Evolutionary conservation across 2,329 filamentous ascomycete species (phyloP), one percentile per base, ranked within the genome.

Genomic region (Aspergillus novofumigatus): DNA sequence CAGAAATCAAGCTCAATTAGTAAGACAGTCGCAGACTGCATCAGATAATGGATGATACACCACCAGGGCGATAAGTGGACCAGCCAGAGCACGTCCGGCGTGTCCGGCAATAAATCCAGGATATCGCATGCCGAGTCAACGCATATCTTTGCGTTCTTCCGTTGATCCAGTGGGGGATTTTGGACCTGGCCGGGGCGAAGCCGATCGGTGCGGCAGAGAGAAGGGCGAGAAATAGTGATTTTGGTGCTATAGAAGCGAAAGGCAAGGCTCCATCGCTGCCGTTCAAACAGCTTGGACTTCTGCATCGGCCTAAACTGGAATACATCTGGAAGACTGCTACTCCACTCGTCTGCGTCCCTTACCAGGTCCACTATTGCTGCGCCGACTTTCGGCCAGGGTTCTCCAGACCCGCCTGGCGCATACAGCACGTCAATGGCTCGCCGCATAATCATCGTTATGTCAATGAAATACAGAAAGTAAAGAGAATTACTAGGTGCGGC

Each of bases 341-440:
- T 38, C 56, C 56, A 55, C 8, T 10, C 41, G 11, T 58, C 44
- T 14, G 53, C 35, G 17, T 58, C 53, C 3, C 4, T 29, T 10
- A 51, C 35, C n/a, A 58, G 29, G n/a, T 50, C 42, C 10, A 47
- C 20, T 6, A 58, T 58, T 23, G 32, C 25, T 14, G 32, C 44
- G 20, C 45, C 42, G 5, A 58, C 23, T 1, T 25, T 28, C 1
- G 25, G 25, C 56, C 56, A 58, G 23, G 38, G 26, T 4, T 44
- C 25, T 26, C 41, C n/a, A 4, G 52, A 17, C 20, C 38, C 38
- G 21, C 49, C 4, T 9, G 49, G 56, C 0, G 47, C 44, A 45
- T 58, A 58, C 9, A 58, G 26, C 9, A 10, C 38, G 7, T 58
- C 48, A 21, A 54, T 52, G 4, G 42, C 56, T n/a, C 53, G 38